A percentile compares a stretch with the other conserved stretches of the same genome.
Evolutionary conservation across 202 grass and related monocot genomes (phyloP).

Genomic region (Digitaria exilis): DNA sequence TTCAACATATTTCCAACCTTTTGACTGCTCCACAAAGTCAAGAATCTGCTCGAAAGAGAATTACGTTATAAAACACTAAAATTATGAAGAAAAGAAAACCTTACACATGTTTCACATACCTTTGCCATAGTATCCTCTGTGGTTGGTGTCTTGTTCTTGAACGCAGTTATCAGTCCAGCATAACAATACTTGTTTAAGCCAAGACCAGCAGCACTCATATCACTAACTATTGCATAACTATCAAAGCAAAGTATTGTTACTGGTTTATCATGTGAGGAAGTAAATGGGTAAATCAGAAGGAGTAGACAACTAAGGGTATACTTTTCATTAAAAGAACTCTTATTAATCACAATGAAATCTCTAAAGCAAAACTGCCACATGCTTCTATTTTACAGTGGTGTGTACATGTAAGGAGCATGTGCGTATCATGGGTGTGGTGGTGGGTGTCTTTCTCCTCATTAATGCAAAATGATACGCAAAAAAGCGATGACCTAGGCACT

Average conservation of each 20-base stretch:
- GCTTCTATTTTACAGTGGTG: not conserved
- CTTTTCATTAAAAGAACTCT: not conserved
- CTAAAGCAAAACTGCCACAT: conserved; percentile 3
- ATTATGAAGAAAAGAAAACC: conserved; percentile 1
- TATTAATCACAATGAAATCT: conserved; percentile 23
- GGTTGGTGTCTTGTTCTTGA: conserved; percentile 87
- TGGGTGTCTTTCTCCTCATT: not conserved
- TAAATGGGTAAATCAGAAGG: conserved; percentile 23
- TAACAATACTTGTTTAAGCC: conserved; percentile 94
- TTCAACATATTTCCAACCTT: conserved; percentile 92
- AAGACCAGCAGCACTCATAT: conserved; percentile 98
- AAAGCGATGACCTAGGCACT: conserved; percentile 12
- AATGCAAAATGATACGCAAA: not conserved
- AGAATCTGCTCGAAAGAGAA: conserved; percentile 68
- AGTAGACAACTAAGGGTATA: conserved; percentile 7
- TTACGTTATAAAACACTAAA: not conserved
- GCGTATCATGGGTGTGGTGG: not conserved
- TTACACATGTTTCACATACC: conserved; percentile 46
- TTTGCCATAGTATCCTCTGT: conserved; percentile 68
- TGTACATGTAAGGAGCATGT: not conserved
- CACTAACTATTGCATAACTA: conserved; percentile 91
- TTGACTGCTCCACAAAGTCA: conserved; percentile 89
- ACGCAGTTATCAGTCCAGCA: conserved; percentile 93
- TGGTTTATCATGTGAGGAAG: conserved; percentile 1
- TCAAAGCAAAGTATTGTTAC: conserved; percentile 33